These are phyloP conservation scores for Arctium minus DNA, from an alignment of 129 eudicot genomes.

Conservation along the genomic window DNA sequence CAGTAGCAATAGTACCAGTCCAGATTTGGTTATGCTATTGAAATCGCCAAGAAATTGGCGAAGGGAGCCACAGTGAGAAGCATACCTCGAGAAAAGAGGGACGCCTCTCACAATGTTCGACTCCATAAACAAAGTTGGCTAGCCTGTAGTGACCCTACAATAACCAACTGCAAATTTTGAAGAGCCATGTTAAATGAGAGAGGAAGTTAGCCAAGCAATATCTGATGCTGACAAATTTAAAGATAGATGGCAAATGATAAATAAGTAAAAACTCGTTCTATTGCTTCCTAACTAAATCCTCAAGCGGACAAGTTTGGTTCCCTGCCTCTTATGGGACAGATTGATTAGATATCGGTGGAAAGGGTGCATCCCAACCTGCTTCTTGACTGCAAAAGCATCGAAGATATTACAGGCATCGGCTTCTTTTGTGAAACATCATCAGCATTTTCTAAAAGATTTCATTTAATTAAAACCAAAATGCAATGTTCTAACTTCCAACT, in stretches of 20 bases:
- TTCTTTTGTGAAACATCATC: constrained; percentile 23
- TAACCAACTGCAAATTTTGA: constrained; percentile 61
- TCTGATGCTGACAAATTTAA: constrained; percentile 22
- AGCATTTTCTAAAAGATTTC: constrained; percentile 10
- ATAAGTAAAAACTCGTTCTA: constrained; percentile 3
- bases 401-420: constrained; percentile 52
- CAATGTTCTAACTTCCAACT: not conserved
- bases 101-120: constrained; percentile 58
- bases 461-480: not conserved
- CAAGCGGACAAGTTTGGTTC: constrained; percentile 41
- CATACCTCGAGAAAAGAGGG: constrained; percentile 73
- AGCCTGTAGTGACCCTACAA: constrained; percentile 54
- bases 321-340: constrained; percentile 51
- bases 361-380: constrained; percentile 60
- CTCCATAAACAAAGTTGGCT: constrained; percentile 50
- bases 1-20: constrained; percentile 6
- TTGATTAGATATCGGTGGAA: constrained; percentile 46
- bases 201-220: constrained; percentile 26
- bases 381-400: constrained; percentile 72
- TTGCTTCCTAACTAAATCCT: constrained; percentile 37
- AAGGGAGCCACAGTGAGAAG: constrained; percentile 67
- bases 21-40: constrained; percentile 9
- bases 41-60: constrained; percentile 29
- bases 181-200: constrained; percentile 41
- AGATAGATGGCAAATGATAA: constrained; percentile 14